phyloP scores from a whole-genome alignment of 177 flowering plant genomes.

The Vitis hybrid region DNA sequence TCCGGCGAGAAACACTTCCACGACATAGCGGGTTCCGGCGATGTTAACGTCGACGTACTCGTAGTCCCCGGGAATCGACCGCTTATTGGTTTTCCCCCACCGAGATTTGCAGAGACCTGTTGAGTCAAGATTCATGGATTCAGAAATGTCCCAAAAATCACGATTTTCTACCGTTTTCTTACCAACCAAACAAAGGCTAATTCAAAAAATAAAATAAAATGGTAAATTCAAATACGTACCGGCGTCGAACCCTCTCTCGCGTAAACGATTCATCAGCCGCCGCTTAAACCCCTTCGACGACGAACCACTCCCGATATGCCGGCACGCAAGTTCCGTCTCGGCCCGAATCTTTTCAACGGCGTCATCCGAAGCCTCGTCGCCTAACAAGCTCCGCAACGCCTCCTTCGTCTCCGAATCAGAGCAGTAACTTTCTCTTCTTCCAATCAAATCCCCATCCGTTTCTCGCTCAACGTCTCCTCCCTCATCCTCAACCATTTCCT shows the following conservation, averaged over 20 bases:
- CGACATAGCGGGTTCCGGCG: conserved; percentile 43
- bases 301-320: conserved; percentile 16
- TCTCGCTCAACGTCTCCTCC: not conserved
- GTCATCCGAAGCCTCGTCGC: not conserved
- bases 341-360: conserved; percentile 22
- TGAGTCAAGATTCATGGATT: not conserved
- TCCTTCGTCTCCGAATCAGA: conserved; percentile 32
- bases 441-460: not conserved
- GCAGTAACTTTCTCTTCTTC: conserved; percentile 2
- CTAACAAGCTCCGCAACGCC: conserved; percentile 27
- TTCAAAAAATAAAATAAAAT: not conserved
- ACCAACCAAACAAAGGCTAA: not conserved
- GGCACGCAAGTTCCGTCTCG: conserved; percentile 28
- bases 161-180: not conserved
- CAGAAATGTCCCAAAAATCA: too few species aligned
- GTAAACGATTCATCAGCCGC: conserved; percentile 47
- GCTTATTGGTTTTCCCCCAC: conserved; percentile 48
- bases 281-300: conserved; percentile 38
- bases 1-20: conserved; percentile 40
- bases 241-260: conserved; percentile 66
- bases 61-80: conserved; percentile 44
- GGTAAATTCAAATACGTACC: conserved; percentile 35
- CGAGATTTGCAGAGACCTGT: conserved; percentile 77
- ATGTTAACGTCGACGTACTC: conserved; percentile 59
- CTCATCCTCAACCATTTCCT: not conserved